Evolutionary conservation across 805 yeast genomes (phyloP), one percentile per base, ranked within the genome.

Genomic region (Jamesozyma spencerorum): DNA sequence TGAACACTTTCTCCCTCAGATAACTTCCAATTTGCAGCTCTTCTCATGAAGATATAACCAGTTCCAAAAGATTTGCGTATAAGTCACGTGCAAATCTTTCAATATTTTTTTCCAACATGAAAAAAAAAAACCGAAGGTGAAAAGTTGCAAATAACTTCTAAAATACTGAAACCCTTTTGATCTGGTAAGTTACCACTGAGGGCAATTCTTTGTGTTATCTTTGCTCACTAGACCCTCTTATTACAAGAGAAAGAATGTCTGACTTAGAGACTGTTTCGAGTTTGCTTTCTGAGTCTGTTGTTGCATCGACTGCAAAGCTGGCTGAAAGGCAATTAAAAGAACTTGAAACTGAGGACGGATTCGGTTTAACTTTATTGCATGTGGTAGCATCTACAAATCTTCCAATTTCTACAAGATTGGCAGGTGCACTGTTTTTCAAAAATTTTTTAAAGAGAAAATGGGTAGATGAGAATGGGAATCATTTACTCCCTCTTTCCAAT

Each of bases 391-490:
- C 82, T 13, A 55, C 68, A 24, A 69, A 70, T 32, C 54, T 79
- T 32, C 70, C 73, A 3, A 57, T 60, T 4, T 66, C 83, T 2
- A 74, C 82, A 1, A 71, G 97, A 46, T 66, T 88, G 36, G 96
- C 98, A 1, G 95, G 85, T 15, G 86, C 96, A 1, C 66, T 94
- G 39, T 87, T 82, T 62, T 86, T 92, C 65, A 92, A 92, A 60
- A 92, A 92, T 59, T 72, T 86, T 46, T 71, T 92, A 47, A 81
- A 75, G 52, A 69, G 96, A 38, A 80, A 74, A 51, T 92, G 96
- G 97, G 79, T 83, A 38, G 87, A 87, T 60, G 95, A 85, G 49
- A 82, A 85, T 40, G 97, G 98, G 5, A 73, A 72, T 38, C 80
- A 92, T 57, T 54, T 78, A 42, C 66, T 88, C 22, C 69, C 79